A percentile compares a stretch with the other conserved stretches of the same genome.
phyloP scores from a whole-genome alignment of 495 filamentous ascomycete genomes.

The Aspergillus olivimuriae region DNA sequence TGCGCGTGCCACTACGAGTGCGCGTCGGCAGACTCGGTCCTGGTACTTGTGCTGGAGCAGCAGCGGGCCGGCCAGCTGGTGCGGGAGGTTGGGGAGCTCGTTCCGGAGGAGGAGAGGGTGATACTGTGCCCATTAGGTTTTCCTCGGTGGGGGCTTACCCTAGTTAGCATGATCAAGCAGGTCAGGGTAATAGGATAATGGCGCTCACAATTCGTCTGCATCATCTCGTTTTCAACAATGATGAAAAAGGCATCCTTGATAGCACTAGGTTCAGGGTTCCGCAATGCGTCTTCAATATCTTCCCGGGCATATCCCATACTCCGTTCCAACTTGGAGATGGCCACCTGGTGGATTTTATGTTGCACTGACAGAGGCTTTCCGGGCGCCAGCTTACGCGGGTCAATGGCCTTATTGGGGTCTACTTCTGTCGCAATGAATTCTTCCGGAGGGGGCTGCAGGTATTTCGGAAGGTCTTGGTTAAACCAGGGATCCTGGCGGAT shows the following conservation, averaged over 20 bases:
- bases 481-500: slow-evolving; percentile 97
- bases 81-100: slow-evolving; percentile 14
- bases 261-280: slow-evolving; percentile 86
- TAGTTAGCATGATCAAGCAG: slow-evolving; percentile 10
- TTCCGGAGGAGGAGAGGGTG: slow-evolving; percentile 18
- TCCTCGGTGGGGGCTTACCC: slow-evolving; percentile 38
- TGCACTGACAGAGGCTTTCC: slow-evolving; percentile 70
- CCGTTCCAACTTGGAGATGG: slow-evolving; percentile 90
- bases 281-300: slow-evolving; percentile 90
- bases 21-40: slow-evolving; percentile 12
- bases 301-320: slow-evolving; percentile 96
- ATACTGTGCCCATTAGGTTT: slow-evolving; percentile 25
- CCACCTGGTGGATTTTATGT: slow-evolving; percentile 82
- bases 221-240: slow-evolving; percentile 94
- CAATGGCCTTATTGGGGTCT: slow-evolving; percentile 83
- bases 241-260: slow-evolving; percentile 99
- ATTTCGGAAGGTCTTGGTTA: slow-evolving; percentile 71
- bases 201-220: slow-evolving; percentile 79
- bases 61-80: slow-evolving; percentile 16
- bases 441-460: slow-evolving; percentile 83
- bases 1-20: slow-evolving; percentile 18
- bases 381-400: slow-evolving; percentile 68
- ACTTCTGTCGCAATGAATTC: slow-evolving; percentile 91
- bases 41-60: slow-evolving; percentile 17
- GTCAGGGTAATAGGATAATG: not conserved